phyloP scores from a whole-genome alignment of 345 rosid genomes.

The Salix udensis region DNA sequence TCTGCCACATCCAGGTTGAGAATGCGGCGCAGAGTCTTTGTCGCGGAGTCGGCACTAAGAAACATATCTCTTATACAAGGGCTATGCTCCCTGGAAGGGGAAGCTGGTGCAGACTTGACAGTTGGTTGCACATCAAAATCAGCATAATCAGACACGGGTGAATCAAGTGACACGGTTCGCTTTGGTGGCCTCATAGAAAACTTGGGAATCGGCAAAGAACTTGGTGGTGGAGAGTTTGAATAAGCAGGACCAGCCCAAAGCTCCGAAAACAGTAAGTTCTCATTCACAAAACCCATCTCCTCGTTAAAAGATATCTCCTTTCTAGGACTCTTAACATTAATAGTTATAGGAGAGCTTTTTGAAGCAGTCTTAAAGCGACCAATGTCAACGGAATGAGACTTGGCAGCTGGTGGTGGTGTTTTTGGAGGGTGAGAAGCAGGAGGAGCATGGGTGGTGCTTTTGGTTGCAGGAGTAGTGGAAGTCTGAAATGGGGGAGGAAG shows the following conservation, averaged over 20 bases:
- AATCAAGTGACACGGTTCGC: conserved; percentile 57
- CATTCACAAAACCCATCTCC: conserved; percentile 19
- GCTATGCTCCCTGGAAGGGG: conserved; percentile 61
- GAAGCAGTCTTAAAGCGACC: conserved; percentile 2
- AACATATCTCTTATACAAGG: conserved; percentile 42
- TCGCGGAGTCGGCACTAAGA: conserved; percentile 66
- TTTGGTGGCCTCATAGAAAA: conserved; percentile 62
- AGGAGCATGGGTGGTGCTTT: conserved; percentile 19
- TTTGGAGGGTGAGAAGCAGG: conserved; percentile 22
- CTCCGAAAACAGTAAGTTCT: conserved; percentile 51
- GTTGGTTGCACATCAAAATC: conserved; percentile 36
- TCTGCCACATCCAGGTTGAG: conserved; percentile 73
- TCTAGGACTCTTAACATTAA: conserved; percentile 24
- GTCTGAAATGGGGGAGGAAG: conserved; percentile 56
- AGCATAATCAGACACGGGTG: conserved; percentile 39
- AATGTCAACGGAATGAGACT: conserved; percentile 8
- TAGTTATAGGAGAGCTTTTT: conserved; percentile 56
- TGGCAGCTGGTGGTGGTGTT: conserved; percentile 25
- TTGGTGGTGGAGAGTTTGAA: conserved; percentile 92
- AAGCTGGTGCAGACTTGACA: conserved; percentile 83
- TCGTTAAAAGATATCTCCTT: conserved; percentile 29
- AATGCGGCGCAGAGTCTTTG: conserved; percentile 84
- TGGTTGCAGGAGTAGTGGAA: conserved; percentile 30
- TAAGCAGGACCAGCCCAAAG: conserved; percentile 98
- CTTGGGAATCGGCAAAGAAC: conserved; percentile 89